These are phyloP conservation scores for Metschnikowia lochheadii DNA, from an alignment of 805 yeast species.

Conservation along the genomic window DNA sequence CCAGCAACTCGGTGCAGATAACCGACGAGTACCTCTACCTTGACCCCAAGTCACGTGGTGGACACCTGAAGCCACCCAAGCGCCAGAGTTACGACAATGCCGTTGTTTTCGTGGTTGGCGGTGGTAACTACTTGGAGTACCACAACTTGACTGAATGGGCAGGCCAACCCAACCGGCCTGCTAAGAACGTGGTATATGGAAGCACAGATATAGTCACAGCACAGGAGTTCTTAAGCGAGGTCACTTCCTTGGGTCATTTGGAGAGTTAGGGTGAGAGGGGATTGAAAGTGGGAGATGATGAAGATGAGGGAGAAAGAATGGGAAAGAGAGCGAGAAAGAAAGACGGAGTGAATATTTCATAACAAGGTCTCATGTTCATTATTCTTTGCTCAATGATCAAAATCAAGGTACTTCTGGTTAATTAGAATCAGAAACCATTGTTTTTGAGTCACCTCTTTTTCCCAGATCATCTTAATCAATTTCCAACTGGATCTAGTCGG, in stretches of 20 bases:
- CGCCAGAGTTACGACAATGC: conserved; percentile 78
- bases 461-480: too few relatives aligned
- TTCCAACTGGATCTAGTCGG: too few relatives aligned
- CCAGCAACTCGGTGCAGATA: conserved; percentile 57
- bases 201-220: conserved; percentile 77
- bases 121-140: conserved; percentile 92
- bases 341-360: too few relatives aligned
- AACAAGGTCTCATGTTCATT: too few relatives aligned
- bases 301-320: too few relatives aligned
- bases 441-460: too few relatives aligned
- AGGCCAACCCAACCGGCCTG: conserved; percentile 28
- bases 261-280: conserved; percentile 1
- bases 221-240: conserved; percentile 61
- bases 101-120: conserved; percentile 90
- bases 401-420: too few relatives aligned
- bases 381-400: too few relatives aligned
- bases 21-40: conserved; percentile 89
- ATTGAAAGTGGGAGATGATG: too few relatives aligned
- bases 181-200: conserved; percentile 74
- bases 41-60: conserved; percentile 89
- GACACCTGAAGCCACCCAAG: conserved; percentile 84
- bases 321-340: background rate
- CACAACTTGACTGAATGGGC: conserved; percentile 93
- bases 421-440: too few relatives aligned
- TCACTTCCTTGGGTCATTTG: conserved; percentile 32